Conservation (phyloP, 192 early-diverging fungal species). For the Backusella parvicylindrica region DNA sequence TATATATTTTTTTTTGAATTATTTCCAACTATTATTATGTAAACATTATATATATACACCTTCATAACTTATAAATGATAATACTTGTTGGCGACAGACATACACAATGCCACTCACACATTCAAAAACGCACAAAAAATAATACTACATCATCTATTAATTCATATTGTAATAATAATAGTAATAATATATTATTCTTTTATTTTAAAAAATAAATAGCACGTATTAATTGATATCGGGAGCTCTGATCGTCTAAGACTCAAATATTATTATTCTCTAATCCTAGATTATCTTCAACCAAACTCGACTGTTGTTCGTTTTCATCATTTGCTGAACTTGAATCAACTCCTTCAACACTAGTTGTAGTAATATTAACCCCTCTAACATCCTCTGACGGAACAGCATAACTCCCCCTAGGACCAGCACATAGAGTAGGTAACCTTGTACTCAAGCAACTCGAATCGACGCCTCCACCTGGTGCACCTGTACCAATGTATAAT, state of each 20-base stretch:
- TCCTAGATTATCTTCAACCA: background rate
- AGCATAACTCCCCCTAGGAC: background rate
- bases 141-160: background rate
- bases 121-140: no score
- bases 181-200: background rate
- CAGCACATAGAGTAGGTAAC: background rate
- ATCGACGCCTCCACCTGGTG: background rate
- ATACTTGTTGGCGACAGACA: background rate
- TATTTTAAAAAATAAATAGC: background rate
- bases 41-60: background rate
- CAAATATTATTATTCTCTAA: background rate
- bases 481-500: background rate
- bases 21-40: background rate
- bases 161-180: background rate
- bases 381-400: background rate
- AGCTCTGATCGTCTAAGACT: background rate
- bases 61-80: background rate
- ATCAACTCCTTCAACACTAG: background rate
- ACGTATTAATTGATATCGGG: background rate
- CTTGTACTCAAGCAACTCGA: background rate
- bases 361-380: background rate
- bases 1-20: background rate
- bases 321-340: background rate
- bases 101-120: background rate
- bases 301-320: background rate